A percentile compares a stretch with the other conserved stretches of the same genome.
Evolutionary conservation across 2,329 filamentous ascomycete genomes (phyloP).

Genomic region (Neonectria magnoliae): DNA sequence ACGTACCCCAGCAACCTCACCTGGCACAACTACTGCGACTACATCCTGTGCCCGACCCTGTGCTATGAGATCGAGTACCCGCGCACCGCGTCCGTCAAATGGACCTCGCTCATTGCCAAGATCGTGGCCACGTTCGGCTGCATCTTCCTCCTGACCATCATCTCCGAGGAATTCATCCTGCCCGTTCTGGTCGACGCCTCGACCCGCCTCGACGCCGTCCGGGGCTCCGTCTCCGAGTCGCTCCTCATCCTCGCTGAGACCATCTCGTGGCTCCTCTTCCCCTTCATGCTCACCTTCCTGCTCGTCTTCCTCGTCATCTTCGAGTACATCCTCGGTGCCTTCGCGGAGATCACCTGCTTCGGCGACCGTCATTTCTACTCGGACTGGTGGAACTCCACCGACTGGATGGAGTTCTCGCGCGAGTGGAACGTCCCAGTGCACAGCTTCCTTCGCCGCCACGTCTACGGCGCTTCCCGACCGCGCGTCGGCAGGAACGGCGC

Average conservation of each 20-base stretch:
- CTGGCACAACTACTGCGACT: constrained; percentile 84
- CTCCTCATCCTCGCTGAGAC: constrained; percentile 87
- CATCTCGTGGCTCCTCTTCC: constrained; percentile 90
- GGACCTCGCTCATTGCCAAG: constrained; percentile 85
- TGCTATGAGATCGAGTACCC: constrained; percentile 99
- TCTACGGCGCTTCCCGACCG: constrained; percentile 84
- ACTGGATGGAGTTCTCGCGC: constrained; percentile 95
- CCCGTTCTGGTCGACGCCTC: constrained; percentile 83
- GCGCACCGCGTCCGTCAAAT: constrained; percentile 77
- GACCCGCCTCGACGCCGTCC: constrained; percentile 57
- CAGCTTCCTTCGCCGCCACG: constrained; percentile 92
- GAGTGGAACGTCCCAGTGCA: constrained; percentile 99
- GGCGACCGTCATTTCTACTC: constrained; percentile 93
- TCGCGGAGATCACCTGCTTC: constrained; percentile 93
- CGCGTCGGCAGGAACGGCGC: constrained; percentile 81
- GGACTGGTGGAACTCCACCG: constrained; percentile 80
- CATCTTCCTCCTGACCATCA: constrained; percentile 92
- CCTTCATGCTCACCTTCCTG: constrained; percentile 95
- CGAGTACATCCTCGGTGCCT: constrained; percentile 93
- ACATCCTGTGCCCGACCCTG: constrained; percentile 89
- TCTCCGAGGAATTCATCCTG: constrained; percentile 93
- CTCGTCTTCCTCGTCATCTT: constrained; percentile 98
- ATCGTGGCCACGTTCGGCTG: constrained; percentile 91
- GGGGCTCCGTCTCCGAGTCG: constrained; percentile 66
- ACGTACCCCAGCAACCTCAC: constrained; percentile 93